A percentile compares a stretch with the other conserved stretches of the same genome.
Evolutionary conservation across 2,329 filamentous ascomycete genomes (phyloP).

Genomic region (Colletotrichum abscissum): DNA sequence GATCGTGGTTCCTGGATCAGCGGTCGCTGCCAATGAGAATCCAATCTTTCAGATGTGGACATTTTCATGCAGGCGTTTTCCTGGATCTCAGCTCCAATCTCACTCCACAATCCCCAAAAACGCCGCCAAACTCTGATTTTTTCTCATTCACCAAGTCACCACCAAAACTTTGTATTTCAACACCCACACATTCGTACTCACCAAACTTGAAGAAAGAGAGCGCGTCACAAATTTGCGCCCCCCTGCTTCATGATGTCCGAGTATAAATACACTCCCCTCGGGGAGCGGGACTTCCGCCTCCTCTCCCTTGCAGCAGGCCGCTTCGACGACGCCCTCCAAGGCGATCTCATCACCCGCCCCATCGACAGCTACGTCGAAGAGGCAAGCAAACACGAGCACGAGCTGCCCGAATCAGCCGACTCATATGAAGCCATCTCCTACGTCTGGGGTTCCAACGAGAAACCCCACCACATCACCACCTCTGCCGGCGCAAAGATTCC

Average conservation of each 20-base stretch:
- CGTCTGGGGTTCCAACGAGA: constrained; percentile 32
- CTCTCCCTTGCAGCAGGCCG: constrained; percentile 18
- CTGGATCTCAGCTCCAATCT: constrained; percentile 25
- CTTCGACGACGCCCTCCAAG: constrained; percentile 17
- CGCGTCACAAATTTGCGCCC: background rate
- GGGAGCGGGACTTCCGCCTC: constrained; percentile 31
- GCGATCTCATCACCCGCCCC: constrained; percentile 9
- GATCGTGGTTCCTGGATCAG: background rate
- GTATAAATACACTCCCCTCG: constrained; percentile 13
- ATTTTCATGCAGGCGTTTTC: constrained; percentile 23
- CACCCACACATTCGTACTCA: background rate
- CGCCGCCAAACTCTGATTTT: constrained; percentile 6
- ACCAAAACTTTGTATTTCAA: background rate
- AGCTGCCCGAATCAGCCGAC: constrained; percentile 11
- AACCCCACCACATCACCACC: constrained; percentile 14
- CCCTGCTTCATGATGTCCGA: constrained; percentile 5
- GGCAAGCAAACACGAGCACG: constrained; percentile 20
- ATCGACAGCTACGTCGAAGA: constrained; percentile 31
- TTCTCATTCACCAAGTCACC: background rate
- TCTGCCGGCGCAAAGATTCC: background rate
- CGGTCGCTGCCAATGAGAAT: constrained; percentile 9
- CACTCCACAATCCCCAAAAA: constrained; percentile 34
- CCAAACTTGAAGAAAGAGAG: background rate
- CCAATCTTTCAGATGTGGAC: constrained; percentile 17
- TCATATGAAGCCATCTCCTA: constrained; percentile 36